A percentile compares a stretch with the other conserved stretches of the same genome.
Evolutionary conservation across 345 rosid genomes (phyloP).

Genomic region (Mercurialis annua): DNA sequence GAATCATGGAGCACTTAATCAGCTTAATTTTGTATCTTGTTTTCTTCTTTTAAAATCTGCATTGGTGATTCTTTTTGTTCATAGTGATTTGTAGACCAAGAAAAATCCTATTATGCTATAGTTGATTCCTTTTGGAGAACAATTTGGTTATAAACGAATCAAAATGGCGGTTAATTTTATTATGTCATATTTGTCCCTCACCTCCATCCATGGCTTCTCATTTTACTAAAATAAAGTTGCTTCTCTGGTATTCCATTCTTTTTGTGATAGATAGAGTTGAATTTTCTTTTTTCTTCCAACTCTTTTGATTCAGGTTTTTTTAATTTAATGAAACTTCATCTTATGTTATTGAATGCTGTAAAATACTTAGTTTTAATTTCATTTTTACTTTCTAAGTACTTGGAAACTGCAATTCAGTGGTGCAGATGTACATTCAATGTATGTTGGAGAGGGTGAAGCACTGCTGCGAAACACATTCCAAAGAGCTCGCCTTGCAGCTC

Average conservation of each 20-base stretch:
- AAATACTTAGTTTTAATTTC: neutral
- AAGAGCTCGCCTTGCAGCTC: too few species aligned
- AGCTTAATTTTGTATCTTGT: neutral
- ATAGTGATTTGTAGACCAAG: neutral
- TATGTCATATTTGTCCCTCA: too few species aligned
- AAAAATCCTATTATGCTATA: neutral
- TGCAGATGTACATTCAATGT: conserved; percentile 89
- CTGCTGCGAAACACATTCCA: too few species aligned
- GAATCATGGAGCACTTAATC: too few species aligned
- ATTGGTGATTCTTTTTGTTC: too few species aligned
- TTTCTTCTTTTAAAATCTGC: too few species aligned
- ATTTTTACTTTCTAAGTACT: conserved; percentile 2
- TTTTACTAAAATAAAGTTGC: neutral
- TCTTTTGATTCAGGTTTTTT: too few species aligned
- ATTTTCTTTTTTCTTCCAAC: neutral
- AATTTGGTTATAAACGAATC: neutral
- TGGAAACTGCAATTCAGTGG: conserved; percentile 46
- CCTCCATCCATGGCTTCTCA: neutral
- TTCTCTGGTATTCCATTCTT: neutral
- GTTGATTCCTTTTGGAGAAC: neutral
- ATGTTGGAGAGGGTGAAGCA: too few species aligned
- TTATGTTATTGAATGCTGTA: neutral
- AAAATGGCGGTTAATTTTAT: neutral
- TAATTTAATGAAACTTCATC: neutral
- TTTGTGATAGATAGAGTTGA: neutral